Evolutionary conservation across 345 rosid genomes (phyloP), one percentile per base, ranked within the genome.

Genomic region (Lepidium aucheri): DNA sequence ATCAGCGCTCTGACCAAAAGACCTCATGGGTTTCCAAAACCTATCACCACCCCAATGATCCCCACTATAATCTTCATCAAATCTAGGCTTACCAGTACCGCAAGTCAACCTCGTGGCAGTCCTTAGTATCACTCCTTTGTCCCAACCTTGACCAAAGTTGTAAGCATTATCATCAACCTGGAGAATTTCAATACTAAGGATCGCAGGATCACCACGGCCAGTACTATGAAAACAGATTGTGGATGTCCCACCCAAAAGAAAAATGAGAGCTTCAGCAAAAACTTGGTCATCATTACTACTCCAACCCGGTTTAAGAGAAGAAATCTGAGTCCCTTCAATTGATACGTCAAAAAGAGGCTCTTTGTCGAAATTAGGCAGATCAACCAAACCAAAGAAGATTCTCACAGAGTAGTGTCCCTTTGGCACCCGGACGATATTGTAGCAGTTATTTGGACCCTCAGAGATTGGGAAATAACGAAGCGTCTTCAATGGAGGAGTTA

Each of bases 21-120:
- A 78, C 55, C 65, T 73, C 43, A 83, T 64, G 0, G 85, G 80
- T 51, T 56, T 60, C 99, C 99, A 95, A 79, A 85, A 95, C 75
- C 99, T 91, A 76, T 95, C 99, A 73, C 99, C 97, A 50, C 99
- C 96, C 99, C 99, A 95, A 40, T 39, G 87, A 67, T 91, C 87
- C 13, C 84, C 99, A 36, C 82, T 73, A 33, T 85, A 91, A 61
- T 88, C 97, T 68, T 67, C 83, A 77, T 75, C 97, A 54, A 95
- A 90, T 74, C 68, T 89, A 2, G 87, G 64, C 76, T 73, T 74
- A 53, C 87, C 83, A 18, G 80, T 82, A 13, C 99, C 99, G 74
- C 88, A 87, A 74, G 84, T 89, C 67, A 91, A 58, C 74, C 99
- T 86, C 2, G 80, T 76, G 26, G 82, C 93, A 14, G 96, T 89